Evolutionary conservation across 2,329 filamentous ascomycete genomes (phyloP).

Genomic region (Capronia americana): DNA sequence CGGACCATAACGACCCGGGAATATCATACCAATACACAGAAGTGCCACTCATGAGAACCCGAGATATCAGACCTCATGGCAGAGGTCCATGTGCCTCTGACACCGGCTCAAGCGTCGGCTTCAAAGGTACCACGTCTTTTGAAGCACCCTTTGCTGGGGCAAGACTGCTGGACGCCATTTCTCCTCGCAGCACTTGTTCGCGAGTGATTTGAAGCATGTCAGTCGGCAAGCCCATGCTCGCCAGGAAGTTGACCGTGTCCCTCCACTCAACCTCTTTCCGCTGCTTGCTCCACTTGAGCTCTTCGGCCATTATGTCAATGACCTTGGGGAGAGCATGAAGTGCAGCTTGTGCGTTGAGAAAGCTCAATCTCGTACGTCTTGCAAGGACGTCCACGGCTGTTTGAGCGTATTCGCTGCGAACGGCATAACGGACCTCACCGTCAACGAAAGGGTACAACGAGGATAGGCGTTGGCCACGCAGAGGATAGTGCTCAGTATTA

Average conservation of each 20-base stretch:
- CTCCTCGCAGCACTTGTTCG: conserved; percentile 56
- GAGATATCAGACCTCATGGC: conserved; percentile 10
- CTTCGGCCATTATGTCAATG: conserved; percentile 86
- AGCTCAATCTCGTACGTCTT: conserved; percentile 81
- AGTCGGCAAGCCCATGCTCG: conserved; percentile 67
- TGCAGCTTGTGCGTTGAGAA: conserved; percentile 88
- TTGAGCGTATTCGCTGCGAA: conserved; percentile 88
- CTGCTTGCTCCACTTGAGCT: conserved; percentile 76
- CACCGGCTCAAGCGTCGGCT: conserved; percentile 21
- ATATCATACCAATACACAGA: background rate
- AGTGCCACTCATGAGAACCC: background rate
- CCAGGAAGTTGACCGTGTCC: conserved; percentile 66
- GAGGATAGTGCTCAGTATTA: conserved; percentile 72
- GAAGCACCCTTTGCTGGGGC: conserved; percentile 22
- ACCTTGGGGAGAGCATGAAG: conserved; percentile 83
- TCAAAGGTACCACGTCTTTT: conserved; percentile 23
- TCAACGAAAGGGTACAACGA: conserved; percentile 90
- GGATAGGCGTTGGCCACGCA: conserved; percentile 79
- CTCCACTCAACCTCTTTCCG: conserved; percentile 82
- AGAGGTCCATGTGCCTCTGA: conserved; percentile 21
- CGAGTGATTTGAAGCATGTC: conserved; percentile 61
- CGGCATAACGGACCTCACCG: conserved; percentile 86
- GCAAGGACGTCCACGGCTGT: conserved; percentile 88
- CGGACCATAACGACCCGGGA: background rate
- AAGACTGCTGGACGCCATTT: conserved; percentile 16